Base-by-base conservation (phyloP, 2,329 filamentous ascomycete species). In the Plenodomus tracheiphilus region DNA sequence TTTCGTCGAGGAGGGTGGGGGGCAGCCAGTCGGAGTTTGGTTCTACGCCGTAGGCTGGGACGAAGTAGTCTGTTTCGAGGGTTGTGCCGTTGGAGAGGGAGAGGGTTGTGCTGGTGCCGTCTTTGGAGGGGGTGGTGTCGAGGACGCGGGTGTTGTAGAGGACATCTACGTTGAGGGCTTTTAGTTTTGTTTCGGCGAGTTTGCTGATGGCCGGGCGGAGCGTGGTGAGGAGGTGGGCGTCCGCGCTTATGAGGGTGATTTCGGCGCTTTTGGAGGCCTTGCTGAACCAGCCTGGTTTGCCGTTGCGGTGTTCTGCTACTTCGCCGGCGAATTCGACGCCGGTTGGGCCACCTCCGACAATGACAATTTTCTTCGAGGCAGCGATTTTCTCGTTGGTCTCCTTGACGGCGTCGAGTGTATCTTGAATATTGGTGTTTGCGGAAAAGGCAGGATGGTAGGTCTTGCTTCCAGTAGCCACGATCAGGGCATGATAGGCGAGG, bases 1-100 rank as follows among this genome's bases (percentile, higher is more conserved):
- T 68, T 0, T 69, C 64, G 49, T 75, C 69, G 3, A 84, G 72
- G 35, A 81, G 74, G 6, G 71, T 60, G 3, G 60, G 43, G 0
- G 81, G 80, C 1, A 85, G 67, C 62, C 77, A 85, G 8, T 69
- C 71, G 17, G 76, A 79, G 65, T 82, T 84, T 0, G 81, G 81
- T 7, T 67, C 60, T 11, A 77, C 77, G 21, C 82, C 82, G 13
- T 75, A 75, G 0, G 79, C 79, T 3, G 77, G 74, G 46, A 85
- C 77, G 60, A 80, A 83, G 19, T 81, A 52, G 56, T 84, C 81
- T 2, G 76, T 74, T 1, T 72, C 71, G 34, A 80, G 56, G 2
- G 65, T 72, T 39, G 75, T 70, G 36, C 81, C 81, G 48, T 79
- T 77, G 51, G 53, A 47, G 13, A 72, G 57, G 0, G 53, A 58